Conservation (phyloP, 768 basidiomycete genomes). For the Amanita rubescens region DNA sequence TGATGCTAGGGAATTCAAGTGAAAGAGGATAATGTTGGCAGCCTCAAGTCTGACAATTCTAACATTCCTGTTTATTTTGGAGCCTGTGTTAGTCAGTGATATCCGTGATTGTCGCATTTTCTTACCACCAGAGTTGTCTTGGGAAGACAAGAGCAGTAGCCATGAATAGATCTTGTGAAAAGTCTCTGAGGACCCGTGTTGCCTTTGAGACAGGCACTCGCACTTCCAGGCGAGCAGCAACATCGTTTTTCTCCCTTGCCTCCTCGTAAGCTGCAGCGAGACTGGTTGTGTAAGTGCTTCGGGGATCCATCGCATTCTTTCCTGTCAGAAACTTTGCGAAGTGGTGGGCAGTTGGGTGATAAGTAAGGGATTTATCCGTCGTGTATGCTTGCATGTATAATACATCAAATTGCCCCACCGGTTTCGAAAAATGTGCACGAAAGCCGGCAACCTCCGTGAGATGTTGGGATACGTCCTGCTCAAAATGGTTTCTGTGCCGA, state of each 20-base stretch:
- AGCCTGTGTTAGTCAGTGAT: not conserved
- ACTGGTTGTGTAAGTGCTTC: not conserved
- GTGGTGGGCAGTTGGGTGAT: not conserved
- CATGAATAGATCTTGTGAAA: not conserved
- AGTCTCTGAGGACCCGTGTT: not conserved
- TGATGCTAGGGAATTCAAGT: not conserved
- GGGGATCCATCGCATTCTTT: not conserved
- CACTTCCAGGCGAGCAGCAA: not conserved
- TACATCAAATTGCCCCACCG: not conserved
- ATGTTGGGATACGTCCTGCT: not conserved
- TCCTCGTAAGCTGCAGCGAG: not conserved
- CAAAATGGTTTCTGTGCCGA: not conserved
- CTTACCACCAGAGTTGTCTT: not conserved
- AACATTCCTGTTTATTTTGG: not conserved
- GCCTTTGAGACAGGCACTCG: not conserved
- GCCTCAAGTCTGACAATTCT: not conserved
- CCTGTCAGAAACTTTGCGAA: not conserved
- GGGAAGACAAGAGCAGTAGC: not conserved
- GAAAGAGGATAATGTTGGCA: not conserved
- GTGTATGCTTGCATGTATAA: not conserved
- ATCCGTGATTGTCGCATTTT: not conserved
- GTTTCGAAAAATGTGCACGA: not conserved
- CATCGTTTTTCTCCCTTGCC: not conserved
- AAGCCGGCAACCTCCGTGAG: not conserved
- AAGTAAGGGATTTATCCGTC: not conserved